A percentile compares a stretch with the other conserved stretches of the same genome.
phyloP scores from a whole-genome alignment of 1,284 basidiomycete genomes.

The Trametes hirsuta region DNA sequence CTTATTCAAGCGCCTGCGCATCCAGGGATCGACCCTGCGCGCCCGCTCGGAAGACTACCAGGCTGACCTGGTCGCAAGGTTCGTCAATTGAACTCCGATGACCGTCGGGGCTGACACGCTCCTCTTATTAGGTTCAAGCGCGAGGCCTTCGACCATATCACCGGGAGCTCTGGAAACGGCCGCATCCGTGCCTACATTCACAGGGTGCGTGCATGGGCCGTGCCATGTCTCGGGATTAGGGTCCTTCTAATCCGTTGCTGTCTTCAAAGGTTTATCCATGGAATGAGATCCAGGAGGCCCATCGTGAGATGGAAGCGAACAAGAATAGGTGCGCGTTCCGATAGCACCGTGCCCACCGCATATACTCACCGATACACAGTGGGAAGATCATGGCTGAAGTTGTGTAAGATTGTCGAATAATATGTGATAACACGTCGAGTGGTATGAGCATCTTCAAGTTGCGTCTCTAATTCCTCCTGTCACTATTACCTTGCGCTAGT shows the following conservation, averaged over 20 bases:
- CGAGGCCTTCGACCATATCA: slow-evolving; percentile 63
- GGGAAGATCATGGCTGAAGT: slow-evolving; percentile 55
- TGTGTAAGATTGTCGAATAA: not conserved
- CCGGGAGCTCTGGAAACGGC: slow-evolving; percentile 56
- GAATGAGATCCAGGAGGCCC: slow-evolving; percentile 84
- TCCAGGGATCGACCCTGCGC: slow-evolving; percentile 90
- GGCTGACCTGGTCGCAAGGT: slow-evolving; percentile 73
- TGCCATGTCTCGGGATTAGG: not conserved
- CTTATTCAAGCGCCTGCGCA: slow-evolving; percentile 84
- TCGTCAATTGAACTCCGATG: slow-evolving; percentile 18
- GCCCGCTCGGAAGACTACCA: slow-evolving; percentile 84
- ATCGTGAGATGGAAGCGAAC: slow-evolving; percentile 87
- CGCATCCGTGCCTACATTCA: slow-evolving; percentile 78
- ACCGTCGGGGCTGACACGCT: slow-evolving; percentile 4
- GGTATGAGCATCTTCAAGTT: not conserved
- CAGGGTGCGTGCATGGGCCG: slow-evolving; percentile 48
- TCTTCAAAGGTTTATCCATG: slow-evolving; percentile 72
- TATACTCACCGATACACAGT: slow-evolving; percentile 8
- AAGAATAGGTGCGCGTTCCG: slow-evolving; percentile 58
- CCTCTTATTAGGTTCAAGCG: slow-evolving; percentile 41
- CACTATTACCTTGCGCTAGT: too few species aligned
- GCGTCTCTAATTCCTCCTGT: not conserved
- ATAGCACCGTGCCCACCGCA: not conserved
- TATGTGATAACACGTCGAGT: not conserved
- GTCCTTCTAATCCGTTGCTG: not conserved